Evolutionary conservation across 2,329 filamentous ascomycete species (phyloP).

Genomic region (Xylaria sp.): DNA sequence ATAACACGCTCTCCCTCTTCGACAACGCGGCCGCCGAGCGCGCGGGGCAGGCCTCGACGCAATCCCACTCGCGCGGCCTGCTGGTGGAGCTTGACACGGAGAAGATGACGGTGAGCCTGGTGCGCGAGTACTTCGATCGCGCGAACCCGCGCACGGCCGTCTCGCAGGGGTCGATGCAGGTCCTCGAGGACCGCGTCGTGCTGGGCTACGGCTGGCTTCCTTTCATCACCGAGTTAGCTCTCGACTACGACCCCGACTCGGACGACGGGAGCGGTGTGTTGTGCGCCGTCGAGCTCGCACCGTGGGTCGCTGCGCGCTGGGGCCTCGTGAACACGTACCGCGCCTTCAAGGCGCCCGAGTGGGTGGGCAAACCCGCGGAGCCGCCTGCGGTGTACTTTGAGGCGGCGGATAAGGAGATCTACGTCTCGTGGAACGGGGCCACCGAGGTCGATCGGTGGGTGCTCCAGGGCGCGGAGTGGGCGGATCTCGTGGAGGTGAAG

Average conservation of each 20-base stretch:
- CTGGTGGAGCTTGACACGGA: conserved; percentile 49
- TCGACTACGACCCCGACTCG: too few species aligned
- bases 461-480: conserved; percentile 29
- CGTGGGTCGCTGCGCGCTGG: conserved; percentile 50
- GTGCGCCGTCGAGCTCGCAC: conserved; percentile 50
- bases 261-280: too few species aligned
- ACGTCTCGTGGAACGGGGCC: conserved; percentile 54
- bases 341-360: conserved; percentile 58
- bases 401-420: conserved; percentile 35
- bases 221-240: conserved; percentile 52
- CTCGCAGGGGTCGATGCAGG: conserved; percentile 57
- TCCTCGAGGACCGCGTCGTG: conserved; percentile 53
- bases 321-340: conserved; percentile 55
- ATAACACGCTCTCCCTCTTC: conserved; percentile 44
- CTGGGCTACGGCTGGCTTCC: conserved; percentile 62
- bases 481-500: background rate
- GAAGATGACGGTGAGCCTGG: conserved; percentile 50
- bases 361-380: conserved; percentile 42
- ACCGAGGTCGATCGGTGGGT: conserved; percentile 44
- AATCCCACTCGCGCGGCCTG: conserved; percentile 49
- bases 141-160: conserved; percentile 40
- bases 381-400: conserved; percentile 25
- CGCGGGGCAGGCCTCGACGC: conserved; percentile 29
- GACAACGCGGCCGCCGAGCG: conserved; percentile 43
- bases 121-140: conserved; percentile 49